A percentile compares a stretch with the other conserved stretches of the same genome.
These are phyloP conservation scores for Russula vinacea DNA, from an alignment of 768 basidiomycete species.

Conservation along the genomic window DNA sequence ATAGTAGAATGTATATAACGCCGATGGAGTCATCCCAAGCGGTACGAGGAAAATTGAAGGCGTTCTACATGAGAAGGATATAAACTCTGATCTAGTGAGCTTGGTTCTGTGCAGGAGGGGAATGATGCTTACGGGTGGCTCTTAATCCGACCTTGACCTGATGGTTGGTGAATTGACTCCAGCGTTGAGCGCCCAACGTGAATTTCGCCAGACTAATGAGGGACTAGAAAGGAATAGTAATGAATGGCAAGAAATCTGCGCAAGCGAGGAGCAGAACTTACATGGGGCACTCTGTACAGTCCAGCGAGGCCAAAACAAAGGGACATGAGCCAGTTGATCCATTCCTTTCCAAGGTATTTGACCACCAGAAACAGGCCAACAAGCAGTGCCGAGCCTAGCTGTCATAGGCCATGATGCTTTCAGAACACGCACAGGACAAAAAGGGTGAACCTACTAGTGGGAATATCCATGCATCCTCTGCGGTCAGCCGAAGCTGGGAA, in stretches of 20 bases:
- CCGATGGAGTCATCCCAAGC: constrained; percentile 60
- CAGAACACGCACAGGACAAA: not conserved
- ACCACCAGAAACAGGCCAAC: constrained; percentile 67
- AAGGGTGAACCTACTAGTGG: constrained; percentile 55
- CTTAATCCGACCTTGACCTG: constrained; percentile 47
- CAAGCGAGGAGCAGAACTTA: constrained; percentile 35
- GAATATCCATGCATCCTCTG: constrained; percentile 70
- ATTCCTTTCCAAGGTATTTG: constrained; percentile 71
- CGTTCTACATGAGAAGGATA: constrained; percentile 50
- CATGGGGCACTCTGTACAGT: constrained; percentile 68
- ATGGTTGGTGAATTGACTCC: constrained; percentile 51
- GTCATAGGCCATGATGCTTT: not conserved
- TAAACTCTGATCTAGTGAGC: constrained; percentile 35
- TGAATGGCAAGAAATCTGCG: not conserved
- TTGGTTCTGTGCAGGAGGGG: not conserved
- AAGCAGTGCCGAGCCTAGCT: constrained; percentile 70
- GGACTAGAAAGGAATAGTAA: constrained; percentile 40
- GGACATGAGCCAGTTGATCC: constrained; percentile 78
- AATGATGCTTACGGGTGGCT: constrained; percentile 41
- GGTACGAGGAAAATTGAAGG: constrained; percentile 57
- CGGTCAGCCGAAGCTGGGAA: constrained; percentile 46
- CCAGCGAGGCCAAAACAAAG: constrained; percentile 71
- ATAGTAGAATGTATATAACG: constrained; percentile 52
- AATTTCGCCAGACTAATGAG: constrained; percentile 50
- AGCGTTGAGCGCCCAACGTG: constrained; percentile 48